Percentiles rank a stretch among this genome's conserved stretches.
Conservation (phyloP, 164 flowering plant genomes). For the Vitis riparia region DNA sequence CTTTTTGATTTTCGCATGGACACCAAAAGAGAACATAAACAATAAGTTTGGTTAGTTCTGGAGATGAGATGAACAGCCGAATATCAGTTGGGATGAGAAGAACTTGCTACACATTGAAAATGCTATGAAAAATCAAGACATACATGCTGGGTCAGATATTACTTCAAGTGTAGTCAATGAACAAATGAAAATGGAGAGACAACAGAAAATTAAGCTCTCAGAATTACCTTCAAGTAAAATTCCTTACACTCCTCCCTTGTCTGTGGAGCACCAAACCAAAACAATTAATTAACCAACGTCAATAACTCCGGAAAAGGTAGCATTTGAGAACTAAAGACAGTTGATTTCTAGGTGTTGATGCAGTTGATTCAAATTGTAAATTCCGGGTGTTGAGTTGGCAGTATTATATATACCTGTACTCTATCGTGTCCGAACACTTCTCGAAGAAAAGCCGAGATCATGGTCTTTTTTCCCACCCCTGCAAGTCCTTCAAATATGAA, state of each 20-base stretch:
- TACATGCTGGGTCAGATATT: too few relatives aligned
- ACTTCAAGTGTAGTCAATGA: too few relatives aligned
- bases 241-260: conserved; percentile 39
- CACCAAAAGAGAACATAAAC: too few relatives aligned
- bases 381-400: too few relatives aligned
- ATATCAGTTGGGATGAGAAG: not conserved
- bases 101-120: not conserved
- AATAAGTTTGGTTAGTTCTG: not conserved
- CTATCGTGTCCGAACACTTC: conserved; percentile 47
- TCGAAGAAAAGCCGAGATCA: conserved; percentile 61
- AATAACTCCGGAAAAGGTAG: not conserved
- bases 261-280: conserved; percentile 23
- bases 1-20: too few relatives aligned
- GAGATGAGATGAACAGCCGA: not conserved
- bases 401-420: conserved; percentile 34
- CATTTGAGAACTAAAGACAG: too few relatives aligned
- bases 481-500: conserved; percentile 68
- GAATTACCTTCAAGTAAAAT: conserved; percentile 54
- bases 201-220: not conserved
- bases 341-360: too few relatives aligned
- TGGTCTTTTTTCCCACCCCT: conserved; percentile 77
- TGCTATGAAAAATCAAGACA: too few relatives aligned
- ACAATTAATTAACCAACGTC: not conserved
- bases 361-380: too few relatives aligned
- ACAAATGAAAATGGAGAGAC: too few relatives aligned